Evolutionary conservation across 2,329 filamentous ascomycete genomes (phyloP).

Genomic region (Teratosphaeria pseudoeucalypti): DNA sequence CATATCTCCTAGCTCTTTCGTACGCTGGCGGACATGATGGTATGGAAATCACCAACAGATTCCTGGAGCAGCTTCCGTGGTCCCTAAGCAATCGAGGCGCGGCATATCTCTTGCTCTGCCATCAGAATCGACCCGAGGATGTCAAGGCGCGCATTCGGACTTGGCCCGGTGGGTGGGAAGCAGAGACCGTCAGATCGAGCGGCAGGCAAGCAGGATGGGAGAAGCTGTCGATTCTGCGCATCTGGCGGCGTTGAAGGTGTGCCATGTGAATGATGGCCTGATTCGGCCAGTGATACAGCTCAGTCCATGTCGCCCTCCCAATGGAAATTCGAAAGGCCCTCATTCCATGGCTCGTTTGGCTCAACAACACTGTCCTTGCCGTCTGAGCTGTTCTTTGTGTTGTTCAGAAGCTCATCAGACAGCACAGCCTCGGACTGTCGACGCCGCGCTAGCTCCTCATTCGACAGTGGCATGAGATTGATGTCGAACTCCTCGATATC

Average conservation of each 20-base stretch:
- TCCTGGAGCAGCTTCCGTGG: slow-evolving; percentile 59
- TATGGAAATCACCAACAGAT: slow-evolving; percentile 82
- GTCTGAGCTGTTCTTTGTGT: slow-evolving; percentile 9
- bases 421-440: slow-evolving; percentile 9
- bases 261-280: not conserved
- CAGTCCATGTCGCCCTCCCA: slow-evolving; percentile 18
- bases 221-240: slow-evolving; percentile 76
- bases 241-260: slow-evolving; percentile 49
- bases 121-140: slow-evolving; percentile 73
- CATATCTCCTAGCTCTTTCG: slow-evolving; percentile 69
- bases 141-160: slow-evolving; percentile 54
- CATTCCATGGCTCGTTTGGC: slow-evolving; percentile 23
- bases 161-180: slow-evolving; percentile 56
- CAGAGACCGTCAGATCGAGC: slow-evolving; percentile 68
- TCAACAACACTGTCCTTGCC: slow-evolving; percentile 17
- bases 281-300: not conserved
- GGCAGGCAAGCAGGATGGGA: slow-evolving; percentile 91
- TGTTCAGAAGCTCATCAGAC: slow-evolving; percentile 12
- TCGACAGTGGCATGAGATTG: slow-evolving; percentile 30
- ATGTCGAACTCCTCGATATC: slow-evolving; percentile 38
- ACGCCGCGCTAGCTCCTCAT: slow-evolving; percentile 2
- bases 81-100: slow-evolving; percentile 59
- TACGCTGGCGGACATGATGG: slow-evolving; percentile 84
- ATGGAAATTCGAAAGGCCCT: slow-evolving; percentile 23
- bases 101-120: slow-evolving; percentile 81